Base-by-base conservation (phyloP, 2,329 filamentous ascomycete species). In the Rugonectria rugulosa region DNA sequence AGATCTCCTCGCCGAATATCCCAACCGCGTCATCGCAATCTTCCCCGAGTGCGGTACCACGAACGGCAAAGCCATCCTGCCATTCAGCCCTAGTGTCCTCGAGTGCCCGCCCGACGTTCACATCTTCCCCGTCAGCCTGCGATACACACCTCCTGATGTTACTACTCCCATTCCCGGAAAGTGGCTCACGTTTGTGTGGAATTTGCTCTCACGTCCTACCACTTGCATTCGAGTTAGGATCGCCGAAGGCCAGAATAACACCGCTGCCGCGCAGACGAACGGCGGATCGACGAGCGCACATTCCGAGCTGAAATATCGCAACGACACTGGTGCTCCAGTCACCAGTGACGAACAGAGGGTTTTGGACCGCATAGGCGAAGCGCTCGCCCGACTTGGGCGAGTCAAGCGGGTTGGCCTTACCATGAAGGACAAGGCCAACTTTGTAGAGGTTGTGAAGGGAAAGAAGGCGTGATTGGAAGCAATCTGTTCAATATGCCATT, bases 41-140 rank as follows among this genome's bases (percentile, higher is more conserved):
- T 97, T 98, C 72, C 94, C 95, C 11, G 95, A 99, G 76, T 94
- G 90, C 74, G 95, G 90, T 5, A 96, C 95, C 1, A 97, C 92
- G 38, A 99, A 99, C 70, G 94, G 94, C 59, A 88, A 91, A 64
- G 95, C 89, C 5, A 93, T 98, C 59, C 76, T 99, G 11, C 90
- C 92, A 2, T 85, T 97, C 51, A 91, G 89, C 57, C 91, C 90
- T 0, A 88, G 87, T 45, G 80, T 99, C 2, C 78, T 95, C 3
- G 83, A 86, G 14, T 85, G 85, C 0, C 85, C 88, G 0, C 72
- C 84, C 6, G 79, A 83, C 49, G 88, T 88, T 8, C 89, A 88
- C 69, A 91, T 99, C 63, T 98, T 96, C 76, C 93, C 95, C 1
- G 83, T 99, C 57, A 96, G 89, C 72, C 79, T 99, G 60, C 87